Evolutionary conservation across 495 filamentous ascomycete genomes (phyloP), one percentile per base, ranked within the genome.

Genomic region (Podospora pseudoanserina): DNA sequence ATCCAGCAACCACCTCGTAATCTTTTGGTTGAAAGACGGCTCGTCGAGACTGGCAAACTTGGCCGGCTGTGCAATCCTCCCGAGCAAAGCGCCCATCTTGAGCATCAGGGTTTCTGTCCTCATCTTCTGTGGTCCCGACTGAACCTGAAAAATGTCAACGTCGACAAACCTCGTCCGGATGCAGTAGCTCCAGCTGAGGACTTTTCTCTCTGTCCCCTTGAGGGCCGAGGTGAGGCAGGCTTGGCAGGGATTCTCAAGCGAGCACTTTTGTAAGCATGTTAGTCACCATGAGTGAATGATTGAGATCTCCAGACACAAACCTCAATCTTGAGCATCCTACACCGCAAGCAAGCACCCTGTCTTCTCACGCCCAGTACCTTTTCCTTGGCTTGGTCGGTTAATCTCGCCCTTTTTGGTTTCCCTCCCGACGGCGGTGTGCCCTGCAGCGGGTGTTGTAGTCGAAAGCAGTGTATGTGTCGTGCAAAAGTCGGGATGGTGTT

Each of bases 311-410:
- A 28, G 4, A 20, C 20, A 61, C 59, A n/a, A 56, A 77, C 76
- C 75, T 72, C 69, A 34, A 72, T 91, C 77, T 91, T 91, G 5
- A 92, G 80, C 85, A 92, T 90, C 23, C 87, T 83, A 77, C 89
- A 92, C 68, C 88, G 81, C 68, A 91, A 86, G 72, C 89, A 93
- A 5, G 90, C 89, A n/a, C 90, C 89, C 23, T 82, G 80, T 70
- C 90, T 90, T 64, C 89, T 80, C 23, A 92, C 85, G 65, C 87
- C 85, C 70, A 87, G 84, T 13, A 91, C 89, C 75, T 91, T 88
- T 69, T 87, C 83, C 53, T 87, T 84, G 62, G 88, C 77, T 18
- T 79, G 78, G 16, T 82, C 81, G 55, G 83, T 83, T 73, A 91
- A 90, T 59, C 85, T 83, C 13, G 86, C 85, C 58, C 89, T 81